Evolutionary conservation across 768 basidiomycete species (phyloP), one percentile per base, ranked within the genome.

Genomic region (Suillus americanus): DNA sequence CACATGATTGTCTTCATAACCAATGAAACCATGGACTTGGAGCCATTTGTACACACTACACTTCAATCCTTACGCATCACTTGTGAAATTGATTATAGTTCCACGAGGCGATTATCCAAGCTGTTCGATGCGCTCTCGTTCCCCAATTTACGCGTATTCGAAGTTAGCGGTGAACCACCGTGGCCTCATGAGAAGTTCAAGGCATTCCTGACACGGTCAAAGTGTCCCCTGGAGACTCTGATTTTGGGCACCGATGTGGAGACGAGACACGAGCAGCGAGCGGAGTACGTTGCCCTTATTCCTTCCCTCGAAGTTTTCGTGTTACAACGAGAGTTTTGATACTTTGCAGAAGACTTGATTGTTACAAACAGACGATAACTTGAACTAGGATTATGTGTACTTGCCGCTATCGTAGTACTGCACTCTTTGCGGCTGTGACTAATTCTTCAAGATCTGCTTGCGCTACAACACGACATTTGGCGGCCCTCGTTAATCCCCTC

Each of bases 171-270:
- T 53, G 3, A 3, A 28, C 7, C 7, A 18, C 33, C n/a, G 3
- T 72, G 71, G 71, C 65, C 43, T 25, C 65, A 70, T 14, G 38
- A 64, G 2, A 60, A 62, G 16, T 55, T 72, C 50, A 72, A 51
- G 53, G 23, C 64, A 20, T 72, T 72, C 14, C 10, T 72, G n/a
- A 9, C 20, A 50, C 67, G 71, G 2, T 72, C 71, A 14, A 9
- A 2, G 30, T 72, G 71, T 40, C 72, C 68, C 9, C 64, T 72
- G 20, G 70, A 70, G 64, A 65, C 33, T 25, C 70, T 72, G 43
- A 57, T 66, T 25, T 59, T 71, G 7, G 66, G 71, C 3, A n/a
- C 62, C 8, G 64, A 66, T 16, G 64, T 48, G 3, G 9, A 51
- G 25, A 56, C 64, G 9, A 68, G n/a, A 28, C 65, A 68, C 53